phyloP scores from a whole-genome alignment of 805 yeast species.

The Metschnikowia continentalis region DNA sequence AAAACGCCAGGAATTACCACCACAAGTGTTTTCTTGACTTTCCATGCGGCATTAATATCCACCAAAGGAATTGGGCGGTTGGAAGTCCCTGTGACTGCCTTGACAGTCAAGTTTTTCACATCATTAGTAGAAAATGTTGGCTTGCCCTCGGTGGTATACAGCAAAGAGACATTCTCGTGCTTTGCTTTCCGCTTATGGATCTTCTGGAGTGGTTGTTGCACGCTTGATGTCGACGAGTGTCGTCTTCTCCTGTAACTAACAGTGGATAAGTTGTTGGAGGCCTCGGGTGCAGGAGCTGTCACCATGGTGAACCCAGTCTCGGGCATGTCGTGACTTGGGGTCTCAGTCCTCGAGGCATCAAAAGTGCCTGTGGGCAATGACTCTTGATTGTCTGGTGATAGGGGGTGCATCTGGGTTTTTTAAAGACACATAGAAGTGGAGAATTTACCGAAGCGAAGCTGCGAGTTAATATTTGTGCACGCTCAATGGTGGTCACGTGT shows the following conservation, averaged over 20 bases:
- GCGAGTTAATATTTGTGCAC: slow-evolving; percentile 3
- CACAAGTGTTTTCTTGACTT: slow-evolving; percentile 44
- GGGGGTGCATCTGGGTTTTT: neutral
- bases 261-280: neutral
- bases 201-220: slow-evolving; percentile 17
- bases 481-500: slow-evolving; percentile 3
- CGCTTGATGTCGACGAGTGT: slow-evolving; percentile 34
- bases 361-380: neutral
- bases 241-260: slow-evolving; percentile 31
- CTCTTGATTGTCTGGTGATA: neutral
- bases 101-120: slow-evolving; percentile 7
- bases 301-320: neutral
- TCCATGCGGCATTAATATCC: slow-evolving; percentile 10
- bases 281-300: neutral
- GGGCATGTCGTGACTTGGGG: neutral
- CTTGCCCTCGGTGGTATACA: neutral
- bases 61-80: slow-evolving; percentile 1
- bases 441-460: neutral
- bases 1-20: slow-evolving; percentile 65
- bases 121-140: slow-evolving; percentile 6
- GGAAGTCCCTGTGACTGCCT: slow-evolving; percentile 1
- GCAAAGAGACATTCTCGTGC: slow-evolving; percentile 18
- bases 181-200: slow-evolving; percentile 30
- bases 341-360: neutral
- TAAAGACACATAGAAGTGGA: neutral